Conservation (phyloP, 768 basidiomycete species). For the Lactarius indigo region DNA sequence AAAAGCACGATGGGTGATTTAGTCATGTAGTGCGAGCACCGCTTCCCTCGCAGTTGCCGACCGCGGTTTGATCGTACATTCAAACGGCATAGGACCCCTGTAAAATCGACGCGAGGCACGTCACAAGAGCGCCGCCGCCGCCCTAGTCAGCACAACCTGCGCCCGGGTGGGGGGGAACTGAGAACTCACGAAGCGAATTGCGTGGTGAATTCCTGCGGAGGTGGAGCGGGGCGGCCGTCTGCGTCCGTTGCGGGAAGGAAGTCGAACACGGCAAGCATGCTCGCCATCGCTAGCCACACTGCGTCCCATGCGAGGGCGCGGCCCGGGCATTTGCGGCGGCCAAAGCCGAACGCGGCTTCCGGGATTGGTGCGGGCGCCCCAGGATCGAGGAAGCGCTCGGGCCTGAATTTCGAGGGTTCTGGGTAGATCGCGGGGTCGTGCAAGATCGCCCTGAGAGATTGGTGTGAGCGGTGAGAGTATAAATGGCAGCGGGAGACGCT, state of each 20-base stretch:
- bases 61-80: slow-evolving; percentile 14
- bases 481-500: not conserved
- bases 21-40: slow-evolving; percentile 7
- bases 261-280: slow-evolving; percentile 17
- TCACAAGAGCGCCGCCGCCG: not conserved
- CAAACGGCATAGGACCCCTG: slow-evolving; percentile 16
- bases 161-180: not conserved
- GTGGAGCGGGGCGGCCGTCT: not conserved
- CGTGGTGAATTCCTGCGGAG: slow-evolving; percentile 5
- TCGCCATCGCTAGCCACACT: slow-evolving; percentile 16
- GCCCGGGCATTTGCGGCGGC: slow-evolving; percentile 16
- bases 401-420: slow-evolving; percentile 8
- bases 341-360: slow-evolving; percentile 14
- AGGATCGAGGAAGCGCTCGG: slow-evolving; percentile 18
- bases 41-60: slow-evolving; percentile 3
- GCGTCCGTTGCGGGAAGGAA: slow-evolving; percentile 15
- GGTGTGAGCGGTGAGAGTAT: not conserved
- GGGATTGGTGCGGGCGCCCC: not conserved
- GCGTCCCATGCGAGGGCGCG: slow-evolving; percentile 4
- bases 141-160: not conserved
- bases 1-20: not conserved
- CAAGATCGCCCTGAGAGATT: slow-evolving; percentile 5
- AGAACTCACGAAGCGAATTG: slow-evolving; percentile 1
- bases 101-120: not conserved
- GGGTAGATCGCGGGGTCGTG: slow-evolving; percentile 9